Evolutionary conservation across 495 filamentous ascomycete species (phyloP).

Genomic region (Neurospora sp.): DNA sequence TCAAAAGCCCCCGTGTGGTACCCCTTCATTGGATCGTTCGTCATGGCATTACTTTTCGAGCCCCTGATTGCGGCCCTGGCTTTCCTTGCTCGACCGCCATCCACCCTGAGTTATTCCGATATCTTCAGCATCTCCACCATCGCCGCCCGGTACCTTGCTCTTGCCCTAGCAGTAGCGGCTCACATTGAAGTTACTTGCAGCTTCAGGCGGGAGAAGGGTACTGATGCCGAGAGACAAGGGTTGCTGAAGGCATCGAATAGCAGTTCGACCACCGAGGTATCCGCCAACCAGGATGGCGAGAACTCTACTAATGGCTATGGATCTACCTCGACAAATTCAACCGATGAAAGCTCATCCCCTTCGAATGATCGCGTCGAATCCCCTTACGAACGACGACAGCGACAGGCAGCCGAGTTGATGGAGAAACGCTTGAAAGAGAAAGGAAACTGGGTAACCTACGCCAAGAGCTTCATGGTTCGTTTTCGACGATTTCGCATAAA

Average conservation of each 20-base stretch:
- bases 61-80: conserved; percentile 28
- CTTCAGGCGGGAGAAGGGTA: conserved; percentile 21
- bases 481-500: neutral
- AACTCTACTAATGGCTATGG: conserved; percentile 34
- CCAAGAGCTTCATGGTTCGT: conserved; percentile 49
- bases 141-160: conserved; percentile 23
- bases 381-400: conserved; percentile 39
- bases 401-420: conserved; percentile 41
- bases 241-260: conserved; percentile 24
- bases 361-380: conserved; percentile 32
- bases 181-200: conserved; percentile 24
- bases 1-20: conserved; percentile 47
- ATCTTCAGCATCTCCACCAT: conserved; percentile 25
- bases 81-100: conserved; percentile 13
- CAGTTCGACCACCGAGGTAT: conserved; percentile 4
- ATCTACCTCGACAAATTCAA: conserved; percentile 29
- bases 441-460: conserved; percentile 56
- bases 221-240: conserved; percentile 42
- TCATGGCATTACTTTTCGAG: conserved; percentile 43
- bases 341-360: conserved; percentile 16
- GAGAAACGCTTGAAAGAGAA: conserved; percentile 48
- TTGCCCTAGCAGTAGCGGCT: conserved; percentile 17
- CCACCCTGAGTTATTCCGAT: conserved; percentile 11
- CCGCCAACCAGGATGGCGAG: conserved; percentile 12
- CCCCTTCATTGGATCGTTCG: conserved; percentile 48